Conservation (phyloP, 176 grass and related monocot genomes). For the Avena eriantha region DNA sequence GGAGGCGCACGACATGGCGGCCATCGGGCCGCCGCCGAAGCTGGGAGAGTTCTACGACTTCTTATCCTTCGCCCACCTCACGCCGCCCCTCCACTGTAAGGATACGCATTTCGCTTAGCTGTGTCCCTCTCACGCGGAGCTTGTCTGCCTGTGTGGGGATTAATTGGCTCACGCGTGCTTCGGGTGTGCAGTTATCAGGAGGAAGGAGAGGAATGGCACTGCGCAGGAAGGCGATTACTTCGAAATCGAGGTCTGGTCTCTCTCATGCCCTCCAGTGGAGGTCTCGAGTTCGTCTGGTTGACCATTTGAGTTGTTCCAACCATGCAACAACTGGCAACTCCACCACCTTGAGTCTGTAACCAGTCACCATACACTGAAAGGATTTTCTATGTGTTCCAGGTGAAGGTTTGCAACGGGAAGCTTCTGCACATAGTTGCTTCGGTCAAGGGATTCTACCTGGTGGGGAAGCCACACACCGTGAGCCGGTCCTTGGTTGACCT, state of each 20-base stretch:
- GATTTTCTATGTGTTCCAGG: slow-evolving; percentile 54
- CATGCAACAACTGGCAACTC: background rate
- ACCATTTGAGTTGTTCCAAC: background rate
- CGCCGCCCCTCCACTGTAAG: slow-evolving; percentile 85
- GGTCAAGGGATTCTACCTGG: slow-evolving; percentile 81
- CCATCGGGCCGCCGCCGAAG: slow-evolving; percentile 80
- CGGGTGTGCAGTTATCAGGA: slow-evolving; percentile 75
- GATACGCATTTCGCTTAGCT: background rate
- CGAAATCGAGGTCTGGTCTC: slow-evolving; percentile 73
- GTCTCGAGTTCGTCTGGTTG: background rate
- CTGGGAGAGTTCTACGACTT: slow-evolving; percentile 97
- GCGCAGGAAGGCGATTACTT: slow-evolving; percentile 77
- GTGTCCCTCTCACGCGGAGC: background rate
- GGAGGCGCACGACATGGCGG: slow-evolving; percentile 90
- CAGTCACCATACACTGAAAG: background rate
- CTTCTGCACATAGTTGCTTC: slow-evolving; percentile 76
- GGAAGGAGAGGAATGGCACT: slow-evolving; percentile 57
- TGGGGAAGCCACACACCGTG: slow-evolving; percentile 64
- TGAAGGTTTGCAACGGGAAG: slow-evolving; percentile 98
- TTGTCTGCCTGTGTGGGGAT: background rate
- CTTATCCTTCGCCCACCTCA: slow-evolving; percentile 93
- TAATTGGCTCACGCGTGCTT: background rate
- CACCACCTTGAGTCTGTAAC: background rate
- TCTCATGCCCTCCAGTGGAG: background rate
- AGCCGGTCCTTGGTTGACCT: slow-evolving; percentile 83